A percentile compares a stretch with the other conserved stretches of the same genome.
Conservation (phyloP, 257 asterid species). For the Solanum corneliomulleri region DNA sequence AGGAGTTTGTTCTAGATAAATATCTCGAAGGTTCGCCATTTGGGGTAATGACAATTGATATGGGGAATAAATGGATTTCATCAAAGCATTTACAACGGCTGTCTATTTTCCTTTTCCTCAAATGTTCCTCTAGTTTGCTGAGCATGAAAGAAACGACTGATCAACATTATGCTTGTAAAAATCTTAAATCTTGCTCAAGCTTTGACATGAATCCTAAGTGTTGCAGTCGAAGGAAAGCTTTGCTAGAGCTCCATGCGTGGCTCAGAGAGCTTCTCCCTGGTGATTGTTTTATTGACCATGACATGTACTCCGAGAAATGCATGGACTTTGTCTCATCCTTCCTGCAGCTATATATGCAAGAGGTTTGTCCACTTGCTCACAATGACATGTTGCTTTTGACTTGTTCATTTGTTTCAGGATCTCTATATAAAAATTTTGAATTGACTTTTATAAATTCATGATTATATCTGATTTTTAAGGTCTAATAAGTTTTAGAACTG, state of each 20-base stretch:
- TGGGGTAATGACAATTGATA: slow-evolving; percentile 26
- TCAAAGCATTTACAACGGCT: slow-evolving; percentile 63
- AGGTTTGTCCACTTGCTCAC: slow-evolving; percentile 38
- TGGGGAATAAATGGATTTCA: slow-evolving; percentile 19
- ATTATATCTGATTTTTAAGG: neutral
- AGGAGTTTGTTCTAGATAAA: slow-evolving; percentile 22
- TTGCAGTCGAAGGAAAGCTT: slow-evolving; percentile 24
- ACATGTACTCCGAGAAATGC: slow-evolving; percentile 27
- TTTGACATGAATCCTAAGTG: slow-evolving; percentile 17
- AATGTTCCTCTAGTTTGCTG: slow-evolving; percentile 44
- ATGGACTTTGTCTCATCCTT: slow-evolving; percentile 49
- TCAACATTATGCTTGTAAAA: slow-evolving; percentile 10
- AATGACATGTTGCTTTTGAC: neutral
- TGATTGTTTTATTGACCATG: slow-evolving; percentile 29
- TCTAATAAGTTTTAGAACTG: neutral
- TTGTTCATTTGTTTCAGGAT: neutral
- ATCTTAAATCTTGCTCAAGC: slow-evolving; percentile 8
- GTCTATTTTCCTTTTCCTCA: slow-evolving; percentile 56
- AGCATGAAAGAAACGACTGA: slow-evolving; percentile 10
- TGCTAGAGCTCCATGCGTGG: slow-evolving; percentile 53
- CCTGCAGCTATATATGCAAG: slow-evolving; percentile 74
- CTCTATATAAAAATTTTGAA: neutral
- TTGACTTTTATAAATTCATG: neutral
- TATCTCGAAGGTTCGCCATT: slow-evolving; percentile 73
- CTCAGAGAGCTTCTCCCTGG: slow-evolving; percentile 43